Evolutionary conservation across 192 early-diverging fungal genomes (phyloP).

Genomic region (Diversispora eburnea): DNA sequence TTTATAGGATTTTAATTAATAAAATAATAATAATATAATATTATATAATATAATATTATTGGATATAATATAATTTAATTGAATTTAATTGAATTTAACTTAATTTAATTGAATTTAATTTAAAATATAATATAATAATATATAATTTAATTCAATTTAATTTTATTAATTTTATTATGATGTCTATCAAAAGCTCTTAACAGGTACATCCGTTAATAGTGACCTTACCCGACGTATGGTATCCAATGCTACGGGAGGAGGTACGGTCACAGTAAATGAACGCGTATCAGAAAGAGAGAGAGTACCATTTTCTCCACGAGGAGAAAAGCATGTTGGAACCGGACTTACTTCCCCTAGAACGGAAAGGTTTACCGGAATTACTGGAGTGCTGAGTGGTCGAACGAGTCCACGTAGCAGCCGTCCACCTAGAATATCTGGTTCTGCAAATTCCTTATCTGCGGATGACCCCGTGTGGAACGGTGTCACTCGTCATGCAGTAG

Average conservation of each 20-base stretch:
- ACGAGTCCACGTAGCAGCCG: constrained; percentile 14
- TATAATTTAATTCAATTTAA: neutral
- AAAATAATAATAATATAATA: neutral
- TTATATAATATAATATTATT: neutral
- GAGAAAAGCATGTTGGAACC: constrained; percentile 10
- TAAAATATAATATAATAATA: too few species aligned
- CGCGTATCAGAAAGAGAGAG: constrained; percentile 17
- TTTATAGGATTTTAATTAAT: too few species aligned
- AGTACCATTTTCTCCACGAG: constrained; percentile 15
- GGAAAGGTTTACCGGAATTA: constrained; percentile 27
- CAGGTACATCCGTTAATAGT: constrained; percentile 47
- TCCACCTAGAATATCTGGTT: constrained; percentile 17
- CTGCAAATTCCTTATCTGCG: constrained; percentile 24
- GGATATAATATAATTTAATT: neutral
- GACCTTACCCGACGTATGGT: constrained; percentile 45
- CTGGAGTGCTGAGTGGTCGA: constrained; percentile 19
- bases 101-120: neutral
- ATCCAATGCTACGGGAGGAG: constrained; percentile 10
- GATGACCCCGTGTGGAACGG: constrained; percentile 52
- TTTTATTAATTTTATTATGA: neutral
- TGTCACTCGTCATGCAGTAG: constrained; percentile 54
- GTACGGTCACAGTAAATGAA: constrained; percentile 12
- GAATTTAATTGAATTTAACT: neutral
- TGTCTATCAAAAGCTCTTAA: constrained; percentile 8
- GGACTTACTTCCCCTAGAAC: constrained; percentile 27